phyloP scores from a whole-genome alignment of 192 early-diverging fungal species.

The Coemansia umbellata region DNA sequence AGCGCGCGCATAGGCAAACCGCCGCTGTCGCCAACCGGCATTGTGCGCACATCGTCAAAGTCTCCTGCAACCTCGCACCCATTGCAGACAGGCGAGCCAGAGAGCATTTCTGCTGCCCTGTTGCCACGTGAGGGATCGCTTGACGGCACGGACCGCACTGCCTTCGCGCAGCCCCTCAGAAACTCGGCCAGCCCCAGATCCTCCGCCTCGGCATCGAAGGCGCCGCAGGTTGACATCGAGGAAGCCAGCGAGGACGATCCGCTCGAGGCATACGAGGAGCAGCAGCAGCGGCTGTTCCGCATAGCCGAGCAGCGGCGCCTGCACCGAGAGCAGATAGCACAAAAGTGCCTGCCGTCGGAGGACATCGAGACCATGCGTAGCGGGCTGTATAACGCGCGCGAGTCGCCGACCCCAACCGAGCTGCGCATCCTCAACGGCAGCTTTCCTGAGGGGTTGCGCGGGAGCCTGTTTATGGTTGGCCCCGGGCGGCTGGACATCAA shows the following conservation, averaged over 20 bases:
- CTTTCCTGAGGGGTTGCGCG: conserved; percentile 63
- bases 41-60: conserved; percentile 21
- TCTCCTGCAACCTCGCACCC: conserved; percentile 24
- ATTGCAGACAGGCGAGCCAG: conserved; percentile 3
- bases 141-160: conserved; percentile 24
- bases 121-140: conserved; percentile 13
- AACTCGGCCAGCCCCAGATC: background rate
- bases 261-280: conserved; percentile 24
- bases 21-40: conserved; percentile 4
- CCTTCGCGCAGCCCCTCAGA: conserved; percentile 1
- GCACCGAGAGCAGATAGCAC: conserved; percentile 31
- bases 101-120: background rate
- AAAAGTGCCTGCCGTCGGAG: conserved; percentile 25
- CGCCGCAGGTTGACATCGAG: conserved; percentile 11
- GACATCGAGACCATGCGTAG: conserved; percentile 40
- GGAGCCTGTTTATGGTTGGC: conserved; percentile 63
- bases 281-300: conserved; percentile 30
- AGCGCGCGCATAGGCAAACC: background rate
- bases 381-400: conserved; percentile 57
- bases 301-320: conserved; percentile 33
- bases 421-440: conserved; percentile 54
- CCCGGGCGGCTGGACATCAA: conserved; percentile 66
- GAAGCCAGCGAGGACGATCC: conserved; percentile 17
- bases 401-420: conserved; percentile 39
- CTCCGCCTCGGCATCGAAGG: conserved; percentile 7